Conservation (phyloP, 352 stramenopile species). For the Globisporangium spinosum region DNA sequence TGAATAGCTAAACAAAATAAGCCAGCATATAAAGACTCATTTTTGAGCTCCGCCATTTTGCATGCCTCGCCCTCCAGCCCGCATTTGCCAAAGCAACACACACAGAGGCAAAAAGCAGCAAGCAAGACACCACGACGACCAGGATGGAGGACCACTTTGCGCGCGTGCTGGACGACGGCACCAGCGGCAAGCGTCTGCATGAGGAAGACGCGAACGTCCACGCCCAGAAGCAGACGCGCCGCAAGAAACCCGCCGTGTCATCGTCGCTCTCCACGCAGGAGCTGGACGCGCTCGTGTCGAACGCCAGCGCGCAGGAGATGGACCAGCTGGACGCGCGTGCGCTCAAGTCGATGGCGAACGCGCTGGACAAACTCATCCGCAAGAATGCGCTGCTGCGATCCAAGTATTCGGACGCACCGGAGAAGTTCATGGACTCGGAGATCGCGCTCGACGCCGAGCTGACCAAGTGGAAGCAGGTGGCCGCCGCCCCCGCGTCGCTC, state of each 20-base stretch:
- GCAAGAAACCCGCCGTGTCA: slow-evolving; percentile 11
- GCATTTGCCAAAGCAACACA: not conserved
- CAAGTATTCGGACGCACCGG: slow-evolving; percentile 72
- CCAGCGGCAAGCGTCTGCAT: not conserved
- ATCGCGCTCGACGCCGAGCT: slow-evolving; percentile 59
- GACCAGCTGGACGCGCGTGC: slow-evolving; percentile 61
- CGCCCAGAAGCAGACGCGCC: slow-evolving; percentile 1
- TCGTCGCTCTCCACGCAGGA: slow-evolving; percentile 24
- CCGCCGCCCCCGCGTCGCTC: slow-evolving; percentile 60
- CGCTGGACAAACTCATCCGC: slow-evolving; percentile 66
- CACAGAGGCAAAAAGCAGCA: not conserved
- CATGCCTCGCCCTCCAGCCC: not conserved
- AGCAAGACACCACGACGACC: not conserved
- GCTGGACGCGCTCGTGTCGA: slow-evolving; percentile 44
- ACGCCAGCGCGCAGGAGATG: slow-evolving; percentile 39
- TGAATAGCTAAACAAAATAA: too few relatives aligned
- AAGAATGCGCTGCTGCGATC: slow-evolving; percentile 77
- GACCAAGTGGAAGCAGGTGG: slow-evolving; percentile 50
- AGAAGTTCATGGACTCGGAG: slow-evolving; percentile 86
- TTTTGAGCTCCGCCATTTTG: not conserved
- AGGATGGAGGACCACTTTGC: slow-evolving; percentile 22
- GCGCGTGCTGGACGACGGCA: slow-evolving; percentile 17
- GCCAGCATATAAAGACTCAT: not conserved
- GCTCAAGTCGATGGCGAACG: slow-evolving; percentile 66
- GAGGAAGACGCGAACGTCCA: not conserved